Percentiles rank a stretch among this genome's conserved stretches.
Evolutionary conservation across 495 filamentous ascomycete genomes (phyloP).

Genomic region (Lasiosphaeria ovina): DNA sequence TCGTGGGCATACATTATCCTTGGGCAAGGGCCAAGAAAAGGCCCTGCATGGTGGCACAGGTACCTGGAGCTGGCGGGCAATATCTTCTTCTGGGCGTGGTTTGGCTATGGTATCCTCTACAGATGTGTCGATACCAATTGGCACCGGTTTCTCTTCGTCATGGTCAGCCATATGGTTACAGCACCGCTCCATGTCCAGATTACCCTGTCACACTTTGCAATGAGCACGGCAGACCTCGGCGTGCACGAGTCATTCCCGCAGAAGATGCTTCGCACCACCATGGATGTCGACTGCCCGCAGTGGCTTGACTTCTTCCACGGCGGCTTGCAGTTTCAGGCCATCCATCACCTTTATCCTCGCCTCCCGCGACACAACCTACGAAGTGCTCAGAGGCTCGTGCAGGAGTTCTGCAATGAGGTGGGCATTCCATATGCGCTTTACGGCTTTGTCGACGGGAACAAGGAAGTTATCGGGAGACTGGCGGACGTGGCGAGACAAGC

Average conservation of each 20-base stretch:
- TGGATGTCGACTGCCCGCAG: conserved; percentile 93
- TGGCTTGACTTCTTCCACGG: conserved; percentile 98
- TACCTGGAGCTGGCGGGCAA: conserved; percentile 82
- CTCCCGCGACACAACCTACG: conserved; percentile 93
- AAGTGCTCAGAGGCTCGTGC: conserved; percentile 73
- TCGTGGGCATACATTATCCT: conserved; percentile 79
- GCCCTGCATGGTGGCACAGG: conserved; percentile 83
- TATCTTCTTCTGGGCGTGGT: conserved; percentile 93
- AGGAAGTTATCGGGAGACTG: conserved; percentile 77
- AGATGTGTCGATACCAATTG: conserved; percentile 66
- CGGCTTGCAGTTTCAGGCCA: conserved; percentile 92
- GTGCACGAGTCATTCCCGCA: conserved; percentile 88
- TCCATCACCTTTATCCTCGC: conserved; percentile 93
- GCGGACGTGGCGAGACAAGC: conserved; percentile 87
- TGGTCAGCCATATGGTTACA: conserved; percentile 85
- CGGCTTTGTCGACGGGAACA: conserved; percentile 91
- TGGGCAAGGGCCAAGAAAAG: conserved; percentile 75
- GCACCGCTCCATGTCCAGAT: conserved; percentile 92
- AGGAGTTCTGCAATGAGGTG: conserved; percentile 87
- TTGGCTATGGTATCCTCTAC: conserved; percentile 82
- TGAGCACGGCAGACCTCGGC: conserved; percentile 91
- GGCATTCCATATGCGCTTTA: conserved; percentile 92
- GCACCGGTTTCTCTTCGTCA: conserved; percentile 69
- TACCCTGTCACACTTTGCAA: conserved; percentile 93
- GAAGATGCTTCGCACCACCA: conserved; percentile 94